phyloP scores from a whole-genome alignment of 1,284 basidiomycete genomes.

The Cutaneotrichosporon cyanovorans region DNA sequence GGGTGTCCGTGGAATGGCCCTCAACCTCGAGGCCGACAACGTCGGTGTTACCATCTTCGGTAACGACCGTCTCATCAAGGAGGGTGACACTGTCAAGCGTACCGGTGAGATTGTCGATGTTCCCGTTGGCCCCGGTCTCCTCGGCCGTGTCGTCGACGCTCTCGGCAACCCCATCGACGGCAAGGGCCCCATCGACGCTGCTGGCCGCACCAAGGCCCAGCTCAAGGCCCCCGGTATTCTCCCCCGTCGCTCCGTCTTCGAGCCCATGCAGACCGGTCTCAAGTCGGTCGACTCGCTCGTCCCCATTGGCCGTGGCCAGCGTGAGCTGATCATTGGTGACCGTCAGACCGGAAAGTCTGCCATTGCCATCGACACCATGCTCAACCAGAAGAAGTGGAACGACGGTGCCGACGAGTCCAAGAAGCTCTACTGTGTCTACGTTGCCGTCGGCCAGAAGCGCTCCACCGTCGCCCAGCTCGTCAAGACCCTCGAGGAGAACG shows the following conservation, averaged over 20 bases:
- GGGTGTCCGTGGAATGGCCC: conserved; percentile 95
- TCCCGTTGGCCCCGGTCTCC: conserved; percentile 88
- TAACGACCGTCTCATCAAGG: conserved; percentile 99
- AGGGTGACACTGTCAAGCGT: conserved; percentile 99
- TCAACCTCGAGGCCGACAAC: conserved; percentile 99
- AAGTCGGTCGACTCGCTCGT: conserved; percentile 99
- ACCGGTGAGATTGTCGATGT: conserved; percentile 99
- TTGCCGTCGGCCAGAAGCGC: conserved; percentile 98
- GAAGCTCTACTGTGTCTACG: conserved; percentile 99
- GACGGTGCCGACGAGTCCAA: conserved; percentile 90
- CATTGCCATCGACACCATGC: conserved; percentile 98
- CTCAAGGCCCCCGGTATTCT: conserved; percentile 98
- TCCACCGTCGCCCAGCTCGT: conserved; percentile 99
- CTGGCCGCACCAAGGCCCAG: conserved; percentile 90
- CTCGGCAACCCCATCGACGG: conserved; percentile 99
- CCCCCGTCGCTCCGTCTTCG: conserved; percentile 97
- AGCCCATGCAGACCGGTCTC: conserved; percentile 99
- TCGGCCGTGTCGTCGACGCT: conserved; percentile 98
- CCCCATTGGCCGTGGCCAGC: conserved; percentile 98
- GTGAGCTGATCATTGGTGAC: conserved; percentile 99
- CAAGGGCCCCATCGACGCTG: conserved; percentile 91
- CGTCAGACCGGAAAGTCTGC: conserved; percentile 96
- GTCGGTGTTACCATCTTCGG: conserved; percentile 99
- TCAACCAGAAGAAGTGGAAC: conserved; percentile 99
- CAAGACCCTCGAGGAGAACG: conserved; percentile 98